Evolutionary conservation across 768 basidiomycete species (phyloP).

Genomic region (Agaricus sinodeliciosus): DNA sequence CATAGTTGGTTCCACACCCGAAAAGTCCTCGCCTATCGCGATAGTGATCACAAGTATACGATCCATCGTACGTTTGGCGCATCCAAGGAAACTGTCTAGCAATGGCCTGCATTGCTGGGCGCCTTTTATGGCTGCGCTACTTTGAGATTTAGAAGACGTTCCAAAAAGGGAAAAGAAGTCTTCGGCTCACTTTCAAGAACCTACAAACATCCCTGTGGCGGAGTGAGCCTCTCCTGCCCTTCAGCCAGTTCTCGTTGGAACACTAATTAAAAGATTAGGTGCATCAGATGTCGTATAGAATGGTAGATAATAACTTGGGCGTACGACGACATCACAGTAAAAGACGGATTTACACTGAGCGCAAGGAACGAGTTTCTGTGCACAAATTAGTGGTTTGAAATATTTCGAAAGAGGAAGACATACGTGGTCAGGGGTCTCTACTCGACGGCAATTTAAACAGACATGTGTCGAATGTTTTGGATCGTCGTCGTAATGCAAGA

Average conservation of each 20-base stretch:
- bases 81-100: slow-evolving; percentile 21
- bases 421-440: slow-evolving; percentile 5
- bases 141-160: background rate
- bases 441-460: slow-evolving; percentile 9
- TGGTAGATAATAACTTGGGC: background rate
- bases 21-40: slow-evolving; percentile 19
- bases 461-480: slow-evolving; percentile 4
- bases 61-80: slow-evolving; percentile 11
- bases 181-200: background rate
- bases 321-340: slow-evolving; percentile 9
- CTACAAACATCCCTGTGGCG: slow-evolving; percentile 6
- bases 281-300: background rate
- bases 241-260: slow-evolving; percentile 6
- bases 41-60: slow-evolving; percentile 11
- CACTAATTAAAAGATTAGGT: background rate
- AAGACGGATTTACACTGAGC: slow-evolving; percentile 8
- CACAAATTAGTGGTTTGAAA: background rate
- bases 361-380: slow-evolving; percentile 7
- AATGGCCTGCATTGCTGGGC: slow-evolving; percentile 14
- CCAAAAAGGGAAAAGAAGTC: background rate
- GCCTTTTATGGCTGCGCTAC: slow-evolving; percentile 3
- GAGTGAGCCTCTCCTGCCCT: background rate
- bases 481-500: slow-evolving; percentile 9
- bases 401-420: background rate
- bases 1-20: slow-evolving; percentile 27